Evolutionary conservation across 345 rosid genomes (phyloP).

Genomic region (Rubroshorea leprosula): DNA sequence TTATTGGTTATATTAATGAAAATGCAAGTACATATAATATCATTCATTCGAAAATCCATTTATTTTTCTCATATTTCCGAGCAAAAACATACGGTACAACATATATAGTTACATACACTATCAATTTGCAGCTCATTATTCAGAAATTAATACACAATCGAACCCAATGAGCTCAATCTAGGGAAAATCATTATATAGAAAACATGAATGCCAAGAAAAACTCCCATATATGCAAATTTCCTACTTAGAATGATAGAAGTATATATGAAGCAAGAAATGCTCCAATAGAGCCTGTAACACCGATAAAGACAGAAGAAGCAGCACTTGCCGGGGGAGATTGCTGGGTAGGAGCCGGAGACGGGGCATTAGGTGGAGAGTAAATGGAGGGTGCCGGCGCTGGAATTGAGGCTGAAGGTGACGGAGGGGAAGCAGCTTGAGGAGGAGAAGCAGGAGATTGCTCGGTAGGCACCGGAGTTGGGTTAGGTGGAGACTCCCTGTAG

Average conservation of each 20-base stretch:
- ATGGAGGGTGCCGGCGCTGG: too few relatives aligned
- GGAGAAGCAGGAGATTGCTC: too few relatives aligned
- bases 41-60: too few relatives aligned
- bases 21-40: too few relatives aligned
- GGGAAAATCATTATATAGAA: slow-evolving; percentile 21
- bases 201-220: neutral
- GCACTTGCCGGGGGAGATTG: slow-evolving; percentile 30
- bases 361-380: too few relatives aligned
- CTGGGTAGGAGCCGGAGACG: slow-evolving; percentile 32
- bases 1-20: too few relatives aligned
- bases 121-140: slow-evolving; percentile 18
- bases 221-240: neutral
- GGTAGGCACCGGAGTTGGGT: slow-evolving; percentile 54
- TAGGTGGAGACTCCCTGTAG: slow-evolving; percentile 27
- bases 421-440: too few relatives aligned
- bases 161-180: slow-evolving; percentile 10
- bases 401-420: too few relatives aligned
- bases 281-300: slow-evolving; percentile 29
- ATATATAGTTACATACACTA: too few relatives aligned
- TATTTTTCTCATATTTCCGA: too few relatives aligned
- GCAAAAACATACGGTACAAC: too few relatives aligned
- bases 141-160: slow-evolving; percentile 13
- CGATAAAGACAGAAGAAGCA: slow-evolving; percentile 29
- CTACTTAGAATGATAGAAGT: slow-evolving; percentile 26
- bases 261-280: slow-evolving; percentile 47